Conservation (phyloP, 352 stramenopile species). For the Phytophthora agathidicida region DNA sequence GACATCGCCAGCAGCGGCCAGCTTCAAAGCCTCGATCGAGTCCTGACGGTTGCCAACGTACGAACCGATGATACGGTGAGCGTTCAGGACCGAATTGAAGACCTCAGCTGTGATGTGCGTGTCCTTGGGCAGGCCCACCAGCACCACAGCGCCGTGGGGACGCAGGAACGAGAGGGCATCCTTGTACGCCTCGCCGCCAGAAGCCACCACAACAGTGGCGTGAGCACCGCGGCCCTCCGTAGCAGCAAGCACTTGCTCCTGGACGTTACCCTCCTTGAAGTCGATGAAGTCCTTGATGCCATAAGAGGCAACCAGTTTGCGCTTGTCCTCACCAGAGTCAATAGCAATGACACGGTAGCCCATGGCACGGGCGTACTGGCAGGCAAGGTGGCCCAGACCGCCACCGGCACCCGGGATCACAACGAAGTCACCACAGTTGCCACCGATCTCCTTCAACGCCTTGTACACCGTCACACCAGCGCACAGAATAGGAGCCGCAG, state of each 20-base stretch:
- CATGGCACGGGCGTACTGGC: constrained; percentile 76
- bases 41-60: too few species aligned
- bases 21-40: constrained; percentile 61
- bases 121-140: constrained; percentile 72
- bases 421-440: constrained; percentile 41
- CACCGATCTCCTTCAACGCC: constrained; percentile 63
- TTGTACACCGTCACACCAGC: constrained; percentile 88
- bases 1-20: constrained; percentile 47
- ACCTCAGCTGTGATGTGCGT: constrained; percentile 38
- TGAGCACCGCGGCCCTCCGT: constrained; percentile 53
- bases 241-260: constrained; percentile 37
- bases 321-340: constrained; percentile 61
- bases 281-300: too few species aligned
- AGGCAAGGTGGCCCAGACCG: constrained; percentile 72
- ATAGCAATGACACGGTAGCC: constrained; percentile 74
- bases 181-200: constrained; percentile 48
- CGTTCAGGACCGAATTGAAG: constrained; percentile 38
- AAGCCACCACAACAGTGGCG: constrained; percentile 74
- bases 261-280: constrained; percentile 52
- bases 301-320: too few species aligned
- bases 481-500: constrained; percentile 73
- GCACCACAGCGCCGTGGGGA: constrained; percentile 56
- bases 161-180: constrained; percentile 61
- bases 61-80: constrained; percentile 53
- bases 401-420: constrained; percentile 66